Percentiles rank a stretch among this genome's conserved stretches.
These are phyloP conservation scores for Pichia sp. DNA, from an alignment of 1,139 yeast genomes.

Conservation along the genomic window DNA sequence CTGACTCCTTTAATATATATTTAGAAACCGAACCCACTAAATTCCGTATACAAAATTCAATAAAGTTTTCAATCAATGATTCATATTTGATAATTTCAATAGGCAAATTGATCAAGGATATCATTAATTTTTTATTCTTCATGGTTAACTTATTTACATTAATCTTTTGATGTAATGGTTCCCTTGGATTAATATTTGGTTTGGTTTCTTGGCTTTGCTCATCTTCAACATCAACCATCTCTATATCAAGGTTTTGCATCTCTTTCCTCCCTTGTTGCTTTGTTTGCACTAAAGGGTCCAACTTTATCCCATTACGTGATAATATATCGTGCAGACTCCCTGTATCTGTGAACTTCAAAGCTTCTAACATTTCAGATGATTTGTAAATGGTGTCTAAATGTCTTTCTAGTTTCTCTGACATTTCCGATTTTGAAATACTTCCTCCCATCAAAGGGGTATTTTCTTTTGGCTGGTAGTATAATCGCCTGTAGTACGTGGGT, in stretches of 20 bases:
- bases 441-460: neutral
- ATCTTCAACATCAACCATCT: neutral
- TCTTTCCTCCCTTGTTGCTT: neutral
- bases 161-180: neutral
- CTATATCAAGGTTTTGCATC: neutral
- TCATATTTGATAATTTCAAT: slow-evolving; percentile 3
- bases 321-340: slow-evolving; percentile 7
- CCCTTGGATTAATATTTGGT: neutral
- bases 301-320: neutral
- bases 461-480: neutral
- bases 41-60: slow-evolving; percentile 6
- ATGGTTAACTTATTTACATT: neutral
- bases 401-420: neutral
- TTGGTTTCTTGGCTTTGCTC: neutral
- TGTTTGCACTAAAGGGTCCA: neutral
- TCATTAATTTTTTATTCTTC: neutral
- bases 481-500: neutral
- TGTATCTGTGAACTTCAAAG: slow-evolving; percentile 6
- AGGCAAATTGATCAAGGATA: slow-evolving; percentile 5
- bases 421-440: neutral
- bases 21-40: neutral
- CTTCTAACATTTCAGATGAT: slow-evolving; percentile 2
- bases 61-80: slow-evolving; percentile 11
- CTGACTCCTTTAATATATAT: neutral
- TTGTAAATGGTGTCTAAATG: slow-evolving; percentile 3